Base-by-base conservation (phyloP, 2,329 filamentous ascomycete species). In the Tolypocladium nubicola region DNA sequence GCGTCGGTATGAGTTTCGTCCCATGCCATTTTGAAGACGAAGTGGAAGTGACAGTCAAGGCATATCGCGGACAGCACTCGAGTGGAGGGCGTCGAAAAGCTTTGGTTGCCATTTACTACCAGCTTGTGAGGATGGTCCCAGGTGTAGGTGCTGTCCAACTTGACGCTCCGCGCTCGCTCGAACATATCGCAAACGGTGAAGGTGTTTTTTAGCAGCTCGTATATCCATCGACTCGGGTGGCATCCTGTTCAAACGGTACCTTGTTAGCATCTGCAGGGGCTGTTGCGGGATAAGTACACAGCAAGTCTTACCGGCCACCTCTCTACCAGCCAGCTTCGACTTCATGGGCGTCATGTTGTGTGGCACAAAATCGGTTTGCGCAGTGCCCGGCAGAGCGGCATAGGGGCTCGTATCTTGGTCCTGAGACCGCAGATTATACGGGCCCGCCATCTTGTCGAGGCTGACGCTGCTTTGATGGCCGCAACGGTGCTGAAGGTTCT, bases 21-120 rank as follows among this genome's bases (percentile, higher is more conserved):
- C 68, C 71, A 74, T 11, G 61, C 57, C 58, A 72, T 68, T 30
- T 67, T 72, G 61, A 76, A 71, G 54, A 75, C 65, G 55, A 76
- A 75, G 60, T 76, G 73, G 39, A 72, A 73, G 54, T 73, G 71
- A 54, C 74, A 76, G 52, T 73, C 69, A 14, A 74, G 63, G 57
- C 73, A 76, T 10, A 76, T 65, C 3, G 72, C 65, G 5, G 73
- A 75, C 1, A 75, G 56, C 2, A 70, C 38, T 2, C 64, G 65
- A 8, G 59, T 64, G 6, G 63, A 65, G 1, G 57, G 45, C 35
- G 66, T 65, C 1, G 59, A 63, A 38, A 64, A 70, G 59, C 66
- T 73, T 57, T 76, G 73, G 53, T 75, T 75, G 37, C 72, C 73
- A 54, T 73, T 73, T 58, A 73, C 68, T 19, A 69, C 68, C 19